Evolutionary conservation across 352 stramenopile genomes (phyloP), one percentile per base, ranked within the genome.

Genomic region (Pythium apleroticum): DNA sequence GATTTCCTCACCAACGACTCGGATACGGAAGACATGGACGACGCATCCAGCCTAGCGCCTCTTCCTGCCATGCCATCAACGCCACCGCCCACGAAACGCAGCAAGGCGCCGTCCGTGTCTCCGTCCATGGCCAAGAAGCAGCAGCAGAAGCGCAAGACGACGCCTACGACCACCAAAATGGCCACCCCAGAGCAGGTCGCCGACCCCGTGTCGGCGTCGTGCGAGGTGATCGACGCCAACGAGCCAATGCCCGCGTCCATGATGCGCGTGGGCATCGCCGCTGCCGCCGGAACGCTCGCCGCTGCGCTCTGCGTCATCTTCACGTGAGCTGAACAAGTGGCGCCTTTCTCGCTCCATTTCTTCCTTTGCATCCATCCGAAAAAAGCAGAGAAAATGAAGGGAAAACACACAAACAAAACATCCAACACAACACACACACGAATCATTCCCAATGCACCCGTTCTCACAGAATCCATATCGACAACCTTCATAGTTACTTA

Each of bases 281-380:
- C 78, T 20, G 77, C 78, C 4, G 79, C 77, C 30, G 75, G 75
- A n/a, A 85, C 78, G 17, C 66, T 86, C 67, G 81, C 78, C 15
- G 81, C 77, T 15, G 72, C 80, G 49, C 74, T 90, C 9, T 88
- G 81, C 56, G 77, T 86, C 22, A 84, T 86, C 60, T 87, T 86
- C 69, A 85, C 68, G 25, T 86, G 45, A 39, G 33, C 20, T 33
- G 31, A 19, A 27, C 3, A 12, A 10, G 20, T 22, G 31, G 11
- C 39, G 28, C 30, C 20, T 12, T 24, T 60, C 9, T 60, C 30
- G 15, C 28, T 49, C 52, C 15, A 25, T 22, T 62, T 48, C 20
- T 60, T 67, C 54, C 52, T 62, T 39, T 46, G 31, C 22, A 57
- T 55, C n/a, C 37, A 31, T 30, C 37, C 50, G 28, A 66, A 52